Percentiles rank a stretch among this genome's conserved stretches.
Evolutionary conservation across 225 moss, liverwort and hornwort genomes (phyloP).

Genomic region (Physcomitrellopsis africana): DNA sequence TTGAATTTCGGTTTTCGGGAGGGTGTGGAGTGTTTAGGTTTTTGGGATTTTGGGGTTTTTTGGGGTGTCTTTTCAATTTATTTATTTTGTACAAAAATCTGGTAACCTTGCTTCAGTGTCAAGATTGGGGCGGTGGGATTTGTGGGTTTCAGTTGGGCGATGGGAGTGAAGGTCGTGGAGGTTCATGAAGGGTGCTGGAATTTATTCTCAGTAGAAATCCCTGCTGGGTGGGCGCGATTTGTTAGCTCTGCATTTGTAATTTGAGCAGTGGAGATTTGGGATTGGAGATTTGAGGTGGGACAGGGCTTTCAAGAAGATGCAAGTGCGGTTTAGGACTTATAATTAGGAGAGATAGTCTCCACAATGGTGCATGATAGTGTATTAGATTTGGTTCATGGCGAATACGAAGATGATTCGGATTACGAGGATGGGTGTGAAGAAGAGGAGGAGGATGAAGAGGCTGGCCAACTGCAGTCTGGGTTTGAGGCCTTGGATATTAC

Average conservation of each 20-base stretch:
- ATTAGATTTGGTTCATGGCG: slow-evolving; percentile 39
- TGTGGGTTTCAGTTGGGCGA: no score
- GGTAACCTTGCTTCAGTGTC: no score
- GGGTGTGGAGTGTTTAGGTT: no score
- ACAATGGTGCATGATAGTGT: slow-evolving; percentile 51
- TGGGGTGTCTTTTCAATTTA: no score
- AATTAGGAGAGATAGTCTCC: background rate
- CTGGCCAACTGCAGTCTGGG: slow-evolving; percentile 47
- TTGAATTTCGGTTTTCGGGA: no score
- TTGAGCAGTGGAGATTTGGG: background rate
- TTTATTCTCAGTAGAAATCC: background rate
- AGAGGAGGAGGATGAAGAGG: slow-evolving; percentile 37
- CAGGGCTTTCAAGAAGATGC: background rate
- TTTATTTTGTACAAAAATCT: no score
- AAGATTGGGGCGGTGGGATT: no score
- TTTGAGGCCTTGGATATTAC: slow-evolving; percentile 58
- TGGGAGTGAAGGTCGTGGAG: background rate
- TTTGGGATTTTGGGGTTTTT: no score
- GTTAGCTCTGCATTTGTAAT: background rate
- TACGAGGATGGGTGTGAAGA: slow-evolving; percentile 41
- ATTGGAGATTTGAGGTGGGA: background rate
- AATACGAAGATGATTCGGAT: slow-evolving; percentile 35
- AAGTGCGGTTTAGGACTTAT: slow-evolving; percentile 14
- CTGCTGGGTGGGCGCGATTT: background rate
- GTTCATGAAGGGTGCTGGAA: background rate